These are phyloP conservation scores for Dillenia turbinata DNA, from an alignment of 164 flowering plant species.

Conservation along the genomic window DNA sequence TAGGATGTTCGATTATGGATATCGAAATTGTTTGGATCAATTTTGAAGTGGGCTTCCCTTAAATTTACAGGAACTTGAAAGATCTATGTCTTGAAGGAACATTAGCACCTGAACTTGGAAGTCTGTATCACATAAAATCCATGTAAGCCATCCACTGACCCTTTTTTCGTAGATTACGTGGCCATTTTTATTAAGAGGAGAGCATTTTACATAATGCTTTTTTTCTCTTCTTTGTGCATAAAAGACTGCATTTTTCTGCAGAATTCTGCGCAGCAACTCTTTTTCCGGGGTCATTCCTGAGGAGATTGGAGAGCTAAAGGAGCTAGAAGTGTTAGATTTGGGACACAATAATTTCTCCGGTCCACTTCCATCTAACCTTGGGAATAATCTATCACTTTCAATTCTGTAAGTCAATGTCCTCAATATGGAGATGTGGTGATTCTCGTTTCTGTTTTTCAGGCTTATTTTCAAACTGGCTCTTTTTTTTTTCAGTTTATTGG, in stretches of 20 bases:
- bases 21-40: background rate
- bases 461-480: slow-evolving; percentile 4
- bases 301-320: slow-evolving; percentile 50
- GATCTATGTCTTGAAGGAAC: slow-evolving; percentile 72
- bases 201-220: background rate
- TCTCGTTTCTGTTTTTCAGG: background rate
- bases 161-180: background rate
- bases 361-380: slow-evolving; percentile 43
- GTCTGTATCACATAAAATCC: slow-evolving; percentile 54
- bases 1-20: too few species aligned
- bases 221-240: background rate
- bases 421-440: background rate
- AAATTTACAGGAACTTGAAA: slow-evolving; percentile 59
- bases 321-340: slow-evolving; percentile 59
- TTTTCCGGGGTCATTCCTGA: slow-evolving; percentile 59
- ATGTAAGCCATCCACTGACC: slow-evolving; percentile 40
- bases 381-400: slow-evolving; percentile 33
- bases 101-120: slow-evolving; percentile 59
- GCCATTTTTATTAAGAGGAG: background rate
- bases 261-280: slow-evolving; percentile 64
- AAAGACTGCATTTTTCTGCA: slow-evolving; percentile 18
- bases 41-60: slow-evolving; percentile 10
- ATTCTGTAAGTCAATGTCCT: slow-evolving; percentile 46
- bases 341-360: slow-evolving; percentile 60
- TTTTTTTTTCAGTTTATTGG: slow-evolving; percentile 31